A percentile compares a stretch with the other conserved stretches of the same genome.
phyloP scores from a whole-genome alignment of 1,284 basidiomycete genomes.

The Volvariella surrecta region DNA sequence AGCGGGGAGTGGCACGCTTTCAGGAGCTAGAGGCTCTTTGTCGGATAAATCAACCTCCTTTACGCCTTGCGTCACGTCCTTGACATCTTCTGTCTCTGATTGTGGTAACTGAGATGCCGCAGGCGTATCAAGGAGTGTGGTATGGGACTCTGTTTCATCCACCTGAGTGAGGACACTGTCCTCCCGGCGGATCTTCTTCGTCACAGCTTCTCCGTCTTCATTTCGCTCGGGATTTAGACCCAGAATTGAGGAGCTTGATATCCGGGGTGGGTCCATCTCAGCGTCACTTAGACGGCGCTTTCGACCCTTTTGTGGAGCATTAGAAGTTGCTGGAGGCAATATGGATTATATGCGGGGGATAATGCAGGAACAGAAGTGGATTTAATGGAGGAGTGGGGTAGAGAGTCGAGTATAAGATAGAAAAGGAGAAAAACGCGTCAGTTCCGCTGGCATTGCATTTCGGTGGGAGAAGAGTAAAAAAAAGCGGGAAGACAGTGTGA shows the following conservation, averaged over 20 bases:
- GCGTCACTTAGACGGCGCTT: constrained; percentile 54
- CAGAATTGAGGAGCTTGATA: background rate
- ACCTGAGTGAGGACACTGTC: background rate
- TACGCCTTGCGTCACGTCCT: constrained; percentile 64
- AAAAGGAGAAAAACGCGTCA: constrained; percentile 11
- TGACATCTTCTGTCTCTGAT: constrained; percentile 42
- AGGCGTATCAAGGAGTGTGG: no score
- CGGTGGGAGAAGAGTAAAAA: background rate
- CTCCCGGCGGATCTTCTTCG: constrained; percentile 4
- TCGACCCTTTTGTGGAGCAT: constrained; percentile 55
- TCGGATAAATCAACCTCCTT: constrained; percentile 55
- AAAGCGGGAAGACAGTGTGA: no score
- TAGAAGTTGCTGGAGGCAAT: constrained; percentile 51
- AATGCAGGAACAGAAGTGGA: constrained; percentile 5
- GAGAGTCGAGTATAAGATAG: constrained; percentile 6
- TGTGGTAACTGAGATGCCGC: constrained; percentile 5
- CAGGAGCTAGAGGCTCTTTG: constrained; percentile 26
- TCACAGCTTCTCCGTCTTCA: constrained; percentile 12
- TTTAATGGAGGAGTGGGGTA: constrained; percentile 4
- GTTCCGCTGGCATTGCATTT: constrained; percentile 8
- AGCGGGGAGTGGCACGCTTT: constrained; percentile 46
- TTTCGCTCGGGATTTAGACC: constrained; percentile 9
- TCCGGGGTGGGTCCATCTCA: constrained; percentile 29
- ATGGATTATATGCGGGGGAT: constrained; percentile 2
- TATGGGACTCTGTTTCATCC: no score